Base-by-base conservation (phyloP, 768 basidiomycete species). In the Termitomyces sp. region DNA sequence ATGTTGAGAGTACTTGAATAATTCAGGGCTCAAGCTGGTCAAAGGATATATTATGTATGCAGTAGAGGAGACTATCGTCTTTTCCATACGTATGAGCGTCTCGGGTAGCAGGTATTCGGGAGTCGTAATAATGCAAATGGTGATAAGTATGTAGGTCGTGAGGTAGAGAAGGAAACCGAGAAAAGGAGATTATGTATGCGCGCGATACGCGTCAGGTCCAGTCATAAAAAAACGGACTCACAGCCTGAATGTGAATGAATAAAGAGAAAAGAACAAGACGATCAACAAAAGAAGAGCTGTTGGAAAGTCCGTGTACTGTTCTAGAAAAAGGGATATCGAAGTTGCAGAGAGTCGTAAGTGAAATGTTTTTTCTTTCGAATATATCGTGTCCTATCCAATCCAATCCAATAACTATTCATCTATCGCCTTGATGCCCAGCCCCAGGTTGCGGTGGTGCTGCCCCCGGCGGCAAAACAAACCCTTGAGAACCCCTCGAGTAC, bases 401-500 rank as follows among this genome's bases (percentile, higher is more conserved):
- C 51, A 10, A 39, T 29, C 37, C 51, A 52, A 28, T 36, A 36
- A 18, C 5, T 12, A 24, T 26, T 51, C 50, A 51, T 39, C 51
- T 37, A 39, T 36, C 18, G 18, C 51, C 36, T 20, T 39, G 12
- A 6, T 51, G n/a, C 7, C 51, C 50, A 26, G 34, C 34, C 5
- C 49, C 51, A n/a, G 37, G 18, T 37, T 52, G 51, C 3, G 51
- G 51, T 6, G 51, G 37, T n/a, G 51, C 51, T 4, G 51, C 51
- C 51, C 51, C 51, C 2, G 51, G 51, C 37, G 53, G 53, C 22
- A 62, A 24, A 22, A 0, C 24, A 54, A 52, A 60, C 37, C 24
- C 58, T 56, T 57, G 55, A 31, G 61, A 62, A 36, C 29, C 59
- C 24, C 61, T 54, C 29, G 61, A 62, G 28, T 62, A 62, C 45